Evolutionary conservation across 768 basidiomycete genomes (phyloP).

Genomic region (Gloeophyllum trabeum): DNA sequence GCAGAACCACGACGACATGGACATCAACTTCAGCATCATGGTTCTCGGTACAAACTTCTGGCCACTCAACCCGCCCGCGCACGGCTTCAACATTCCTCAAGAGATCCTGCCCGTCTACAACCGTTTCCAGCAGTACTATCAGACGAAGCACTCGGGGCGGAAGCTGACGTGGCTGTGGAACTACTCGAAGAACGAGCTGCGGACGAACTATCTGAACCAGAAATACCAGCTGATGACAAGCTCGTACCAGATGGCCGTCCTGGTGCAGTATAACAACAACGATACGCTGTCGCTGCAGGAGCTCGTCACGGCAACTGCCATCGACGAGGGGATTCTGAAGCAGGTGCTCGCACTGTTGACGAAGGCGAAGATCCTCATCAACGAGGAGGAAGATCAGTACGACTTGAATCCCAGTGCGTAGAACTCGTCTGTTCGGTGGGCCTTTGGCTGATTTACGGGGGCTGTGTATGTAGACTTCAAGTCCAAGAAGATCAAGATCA

Average conservation of each 20-base stretch:
- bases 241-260: slow-evolving; percentile 90
- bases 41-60: slow-evolving; percentile 95
- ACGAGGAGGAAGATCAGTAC: slow-evolving; percentile 82
- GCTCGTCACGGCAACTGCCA: slow-evolving; percentile 64
- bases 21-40: slow-evolving; percentile 87
- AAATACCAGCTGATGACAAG: slow-evolving; percentile 96
- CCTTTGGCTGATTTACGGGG: slow-evolving; percentile 1
- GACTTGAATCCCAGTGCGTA: slow-evolving; percentile 75
- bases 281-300: slow-evolving; percentile 81
- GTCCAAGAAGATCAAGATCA: slow-evolving; percentile 88
- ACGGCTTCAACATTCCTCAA: slow-evolving; percentile 81
- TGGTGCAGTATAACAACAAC: slow-evolving; percentile 86
- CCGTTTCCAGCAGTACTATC: slow-evolving; percentile 88
- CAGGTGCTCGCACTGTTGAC: slow-evolving; percentile 49
- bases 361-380: slow-evolving; percentile 83
- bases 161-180: slow-evolving; percentile 99
- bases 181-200: slow-evolving; percentile 92
- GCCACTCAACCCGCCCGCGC: slow-evolving; percentile 76
- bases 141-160: slow-evolving; percentile 86
- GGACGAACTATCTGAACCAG: slow-evolving; percentile 86
- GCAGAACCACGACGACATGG: slow-evolving; percentile 74
- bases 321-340: slow-evolving; percentile 70
- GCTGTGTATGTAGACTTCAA: slow-evolving; percentile 52
- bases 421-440: not conserved
- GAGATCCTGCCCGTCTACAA: slow-evolving; percentile 86